Conservation (phyloP, 2,329 filamentous ascomycete genomes). For the Whalleya microplaca region DNA sequence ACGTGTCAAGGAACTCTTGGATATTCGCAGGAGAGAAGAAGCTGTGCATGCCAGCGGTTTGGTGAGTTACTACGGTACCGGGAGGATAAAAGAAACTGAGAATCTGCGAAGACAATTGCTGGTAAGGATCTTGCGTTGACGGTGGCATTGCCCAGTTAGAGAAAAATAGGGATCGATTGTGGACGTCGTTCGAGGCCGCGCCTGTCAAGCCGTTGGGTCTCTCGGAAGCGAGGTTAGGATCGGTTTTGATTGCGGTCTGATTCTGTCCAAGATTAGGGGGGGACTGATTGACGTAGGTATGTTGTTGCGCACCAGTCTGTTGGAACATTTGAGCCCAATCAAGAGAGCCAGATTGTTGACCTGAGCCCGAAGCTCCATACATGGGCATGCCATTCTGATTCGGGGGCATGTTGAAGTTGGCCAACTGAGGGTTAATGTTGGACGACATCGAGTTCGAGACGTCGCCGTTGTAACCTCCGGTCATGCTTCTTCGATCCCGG, state of each 20-base stretch:
- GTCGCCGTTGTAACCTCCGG: slow-evolving; percentile 58
- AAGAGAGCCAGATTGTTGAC: slow-evolving; percentile 62
- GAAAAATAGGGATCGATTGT: slow-evolving; percentile 50
- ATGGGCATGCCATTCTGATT: slow-evolving; percentile 67
- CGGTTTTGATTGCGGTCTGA: slow-evolving; percentile 71
- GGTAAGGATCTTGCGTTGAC: slow-evolving; percentile 54
- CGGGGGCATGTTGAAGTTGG: slow-evolving; percentile 66
- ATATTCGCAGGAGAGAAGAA: slow-evolving; percentile 71
- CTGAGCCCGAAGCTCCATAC: slow-evolving; percentile 63
- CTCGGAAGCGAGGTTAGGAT: slow-evolving; percentile 60
- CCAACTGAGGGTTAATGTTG: slow-evolving; percentile 65
- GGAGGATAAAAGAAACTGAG: slow-evolving; percentile 60
- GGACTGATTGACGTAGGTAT: slow-evolving; percentile 64
- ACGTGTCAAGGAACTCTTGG: slow-evolving; percentile 71
- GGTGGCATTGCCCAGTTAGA: slow-evolving; percentile 53
- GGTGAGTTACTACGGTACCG: slow-evolving; percentile 59
- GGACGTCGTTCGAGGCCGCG: slow-evolving; percentile 46
- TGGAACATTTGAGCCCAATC: slow-evolving; percentile 79
- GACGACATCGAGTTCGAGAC: slow-evolving; percentile 64
- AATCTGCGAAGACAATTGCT: slow-evolving; percentile 59
- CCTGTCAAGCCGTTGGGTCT: slow-evolving; percentile 49
- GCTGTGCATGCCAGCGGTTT: slow-evolving; percentile 57
- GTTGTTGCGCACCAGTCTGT: slow-evolving; percentile 70
- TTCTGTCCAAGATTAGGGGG: slow-evolving; percentile 70
- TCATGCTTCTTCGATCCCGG: slow-evolving; percentile 62